Evolutionary conservation across 495 filamentous ascomycete species (phyloP).

Genomic region (Staphylotrichum tortipilum): DNA sequence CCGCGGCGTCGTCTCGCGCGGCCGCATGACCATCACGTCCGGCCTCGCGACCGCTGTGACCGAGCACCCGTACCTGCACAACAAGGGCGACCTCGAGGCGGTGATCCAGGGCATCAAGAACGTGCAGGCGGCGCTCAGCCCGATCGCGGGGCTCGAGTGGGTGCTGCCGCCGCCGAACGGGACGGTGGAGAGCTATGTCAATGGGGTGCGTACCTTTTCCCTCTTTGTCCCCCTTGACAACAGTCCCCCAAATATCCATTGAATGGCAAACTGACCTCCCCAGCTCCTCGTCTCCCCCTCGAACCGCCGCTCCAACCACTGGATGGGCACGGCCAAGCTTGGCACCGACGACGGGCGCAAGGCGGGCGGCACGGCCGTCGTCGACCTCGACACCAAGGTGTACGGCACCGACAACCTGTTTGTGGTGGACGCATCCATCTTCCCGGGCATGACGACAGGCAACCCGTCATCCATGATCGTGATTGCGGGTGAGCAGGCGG

Average conservation of each 20-base stretch:
- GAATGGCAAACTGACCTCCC: not conserved
- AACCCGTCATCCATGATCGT: constrained; percentile 56
- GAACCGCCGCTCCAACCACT: constrained; percentile 61
- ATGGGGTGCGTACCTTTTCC: constrained; percentile 18
- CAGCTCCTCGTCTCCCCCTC: constrained; percentile 44
- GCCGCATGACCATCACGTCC: constrained; percentile 50
- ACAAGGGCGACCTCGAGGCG: constrained; percentile 40
- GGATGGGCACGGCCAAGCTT: constrained; percentile 55
- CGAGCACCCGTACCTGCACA: constrained; percentile 44
- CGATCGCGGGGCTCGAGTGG: constrained; percentile 47
- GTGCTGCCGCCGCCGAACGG: constrained; percentile 45
- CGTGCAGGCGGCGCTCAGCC: constrained; percentile 45
- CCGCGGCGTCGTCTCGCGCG: constrained; percentile 51
- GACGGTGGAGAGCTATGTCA: constrained; percentile 47
- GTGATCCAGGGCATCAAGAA: constrained; percentile 53
- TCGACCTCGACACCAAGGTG: constrained; percentile 61
- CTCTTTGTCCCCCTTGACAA: not conserved
- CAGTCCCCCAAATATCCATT: no score
- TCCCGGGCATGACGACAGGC: constrained; percentile 52
- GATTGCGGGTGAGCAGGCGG: constrained; percentile 48
- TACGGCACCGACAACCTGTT: constrained; percentile 66
- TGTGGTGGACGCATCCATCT: constrained; percentile 56
- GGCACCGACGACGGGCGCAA: constrained; percentile 58
- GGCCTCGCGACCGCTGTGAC: constrained; percentile 47
- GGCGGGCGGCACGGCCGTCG: constrained; percentile 55